These are phyloP conservation scores for Candida nanaspora DNA, from an alignment of 805 yeast species.

Conservation along the genomic window DNA sequence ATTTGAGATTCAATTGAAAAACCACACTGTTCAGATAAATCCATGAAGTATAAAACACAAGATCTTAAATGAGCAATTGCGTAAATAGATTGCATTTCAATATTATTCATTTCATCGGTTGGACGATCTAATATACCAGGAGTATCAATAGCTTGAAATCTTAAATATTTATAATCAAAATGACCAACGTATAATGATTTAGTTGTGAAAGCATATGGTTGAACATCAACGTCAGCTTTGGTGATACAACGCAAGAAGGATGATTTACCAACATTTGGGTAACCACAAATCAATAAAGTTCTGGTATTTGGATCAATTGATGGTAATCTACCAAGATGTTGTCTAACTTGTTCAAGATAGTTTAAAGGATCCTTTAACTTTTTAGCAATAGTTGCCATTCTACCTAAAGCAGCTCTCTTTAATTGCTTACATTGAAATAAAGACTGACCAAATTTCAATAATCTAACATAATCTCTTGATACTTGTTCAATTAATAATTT, in stretches of 20 bases:
- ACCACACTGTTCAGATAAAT: constrained; percentile 98
- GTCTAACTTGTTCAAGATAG: constrained; percentile 97
- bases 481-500: constrained; percentile 93
- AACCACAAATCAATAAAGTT: constrained; percentile 94
- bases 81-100: constrained; percentile 98
- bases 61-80: constrained; percentile 98
- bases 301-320: constrained; percentile 98
- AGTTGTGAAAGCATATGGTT: constrained; percentile 98
- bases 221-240: constrained; percentile 98
- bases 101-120: constrained; percentile 98
- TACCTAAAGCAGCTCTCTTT: constrained; percentile 97
- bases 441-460: constrained; percentile 95
- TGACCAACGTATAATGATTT: constrained; percentile 97
- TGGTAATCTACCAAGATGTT: constrained; percentile 97
- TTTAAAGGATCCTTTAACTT: constrained; percentile 89
- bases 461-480: constrained; percentile 88
- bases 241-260: constrained; percentile 90
- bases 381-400: constrained; percentile 98
- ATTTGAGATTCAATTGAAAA: constrained; percentile 96
- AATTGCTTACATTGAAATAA: constrained; percentile 97
- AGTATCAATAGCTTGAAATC: constrained; percentile 98
- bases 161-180: constrained; percentile 93
- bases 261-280: constrained; percentile 98
- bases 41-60: constrained; percentile 96
- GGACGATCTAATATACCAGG: constrained; percentile 99